These are phyloP conservation scores for Rhizopogon salebrosus DNA, from an alignment of 768 basidiomycete species.

Conservation along the genomic window DNA sequence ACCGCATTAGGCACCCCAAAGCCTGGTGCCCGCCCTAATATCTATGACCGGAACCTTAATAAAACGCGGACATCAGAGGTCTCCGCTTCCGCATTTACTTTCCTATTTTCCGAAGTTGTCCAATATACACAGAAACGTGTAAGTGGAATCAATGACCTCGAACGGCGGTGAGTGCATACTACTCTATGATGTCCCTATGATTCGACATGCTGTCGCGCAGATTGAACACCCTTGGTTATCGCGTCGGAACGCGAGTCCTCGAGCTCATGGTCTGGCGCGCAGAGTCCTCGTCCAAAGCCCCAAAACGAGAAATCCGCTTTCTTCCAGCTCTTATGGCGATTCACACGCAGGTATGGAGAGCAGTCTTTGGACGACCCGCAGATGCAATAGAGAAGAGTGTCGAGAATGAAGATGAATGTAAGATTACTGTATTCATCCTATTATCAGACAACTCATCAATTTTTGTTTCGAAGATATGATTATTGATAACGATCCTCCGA, in stretches of 20 bases:
- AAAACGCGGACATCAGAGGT: conserved; percentile 85
- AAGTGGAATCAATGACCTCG: conserved; percentile 90
- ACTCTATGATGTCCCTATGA: neutral
- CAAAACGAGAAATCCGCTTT: conserved; percentile 88
- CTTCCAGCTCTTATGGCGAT: conserved; percentile 90
- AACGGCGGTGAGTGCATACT: conserved; percentile 62
- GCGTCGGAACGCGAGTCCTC: conserved; percentile 81
- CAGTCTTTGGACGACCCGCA: conserved; percentile 89
- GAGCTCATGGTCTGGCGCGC: conserved; percentile 81
- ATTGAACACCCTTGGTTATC: conserved; percentile 88
- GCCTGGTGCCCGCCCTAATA: conserved; percentile 53
- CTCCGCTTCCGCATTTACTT: conserved; percentile 77
- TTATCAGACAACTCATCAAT: conserved; percentile 4
- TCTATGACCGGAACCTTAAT: conserved; percentile 87
- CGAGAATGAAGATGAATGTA: conserved; percentile 94
- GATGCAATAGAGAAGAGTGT: conserved; percentile 96
- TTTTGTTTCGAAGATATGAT: conserved; percentile 75
- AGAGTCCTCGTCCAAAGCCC: conserved; percentile 78
- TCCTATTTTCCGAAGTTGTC: conserved; percentile 90
- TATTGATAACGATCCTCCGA: conserved; percentile 90
- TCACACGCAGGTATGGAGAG: conserved; percentile 93
- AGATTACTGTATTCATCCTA: conserved; percentile 16
- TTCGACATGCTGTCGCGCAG: conserved; percentile 34
- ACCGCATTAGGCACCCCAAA: conserved; percentile 35
- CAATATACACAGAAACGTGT: conserved; percentile 97